Evolutionary conservation across 2,329 filamentous ascomycete species (phyloP).

Genomic region (Fusarium vanettenii): DNA sequence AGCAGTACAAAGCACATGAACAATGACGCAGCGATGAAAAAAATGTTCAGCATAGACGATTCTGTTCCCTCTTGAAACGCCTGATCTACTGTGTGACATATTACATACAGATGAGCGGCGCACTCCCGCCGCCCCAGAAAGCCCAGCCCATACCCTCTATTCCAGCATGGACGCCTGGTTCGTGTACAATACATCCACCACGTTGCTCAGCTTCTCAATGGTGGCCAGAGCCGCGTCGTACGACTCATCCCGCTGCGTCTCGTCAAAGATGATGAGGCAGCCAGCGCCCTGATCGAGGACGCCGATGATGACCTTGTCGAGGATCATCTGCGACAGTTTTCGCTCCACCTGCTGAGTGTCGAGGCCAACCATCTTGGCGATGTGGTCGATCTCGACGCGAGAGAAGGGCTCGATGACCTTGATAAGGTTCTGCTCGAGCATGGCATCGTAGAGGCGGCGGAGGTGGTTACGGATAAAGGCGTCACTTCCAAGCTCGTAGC

Average conservation of each 20-base stretch:
- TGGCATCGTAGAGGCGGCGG: conserved; percentile 94
- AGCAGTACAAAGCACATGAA: conserved; percentile 16
- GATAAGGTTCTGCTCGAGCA: conserved; percentile 99
- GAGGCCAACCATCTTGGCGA: conserved; percentile 96
- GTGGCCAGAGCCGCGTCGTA: conserved; percentile 96
- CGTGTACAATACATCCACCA: conserved; percentile 96
- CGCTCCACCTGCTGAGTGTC: conserved; percentile 97
- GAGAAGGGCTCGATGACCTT: conserved; percentile 99
- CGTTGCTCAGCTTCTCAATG: conserved; percentile 95
- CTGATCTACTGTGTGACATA: conserved; percentile 48
- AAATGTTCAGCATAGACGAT: conserved; percentile 36
- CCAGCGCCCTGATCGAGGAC: conserved; percentile 98
- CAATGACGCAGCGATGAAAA: conserved; percentile 16
- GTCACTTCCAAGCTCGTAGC: conserved; percentile 93
- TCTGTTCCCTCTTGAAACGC: conserved; percentile 45
- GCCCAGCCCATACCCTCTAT: conserved; percentile 57
- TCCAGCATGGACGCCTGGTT: conserved; percentile 97
- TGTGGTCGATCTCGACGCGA: conserved; percentile 94
- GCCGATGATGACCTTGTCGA: conserved; percentile 98
- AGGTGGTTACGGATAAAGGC: conserved; percentile 98
- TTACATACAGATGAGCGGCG: conserved; percentile 45
- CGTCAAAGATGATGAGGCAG: conserved; percentile 96
- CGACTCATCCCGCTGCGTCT: conserved; percentile 90
- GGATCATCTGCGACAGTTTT: conserved; percentile 99
- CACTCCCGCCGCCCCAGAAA: conserved; percentile 1